Base-by-base conservation (phyloP, 805 yeast genomes). In the Scheffersomyces amazonensis region DNA sequence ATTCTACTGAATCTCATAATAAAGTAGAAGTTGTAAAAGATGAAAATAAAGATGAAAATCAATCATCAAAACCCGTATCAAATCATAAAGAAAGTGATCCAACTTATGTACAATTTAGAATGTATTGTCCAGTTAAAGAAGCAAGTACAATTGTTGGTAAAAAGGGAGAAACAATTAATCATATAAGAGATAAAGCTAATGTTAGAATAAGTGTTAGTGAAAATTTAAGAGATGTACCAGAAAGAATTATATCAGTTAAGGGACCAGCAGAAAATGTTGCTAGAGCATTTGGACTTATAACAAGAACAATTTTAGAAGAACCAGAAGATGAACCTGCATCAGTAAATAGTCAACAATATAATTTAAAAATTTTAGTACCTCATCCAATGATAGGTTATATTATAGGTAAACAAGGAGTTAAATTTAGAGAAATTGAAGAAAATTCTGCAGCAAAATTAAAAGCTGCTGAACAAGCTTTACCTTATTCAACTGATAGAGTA, bases 211-310 rank as follows among this genome's bases (percentile, higher is more conserved):
- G 80, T 49, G 87, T 85, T 11, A 78, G 86, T 49, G 91, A 85
- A 39, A 85, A 86, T 54, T 65, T 81, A 36, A 74, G 76, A 48
- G 85, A 81, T 18, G 76, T 81, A 5, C 83, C 85, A 1, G 95
- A 84, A 52, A 70, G 96, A 45, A 81, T 87, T 22, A 73, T 87
- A 18, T 75, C 80, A 43, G 82, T 87, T 3, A 69, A 82, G 43
- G 96, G 96, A 0, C 66, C 84, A 0, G 75, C 89, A 2, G 90
- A 84, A 47, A 73, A 79, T 47, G 91, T 85, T 6, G 90, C 96
- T 11, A 80, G 80, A 54, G 91, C 93, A 0, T 83, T 83, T 59
- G 93, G 93, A 0, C 62, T 86, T 46, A 77, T 87, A 24, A 75
- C 80, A 0, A 73, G 90, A 47, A 74, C 82, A 3, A 72, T 87